Percentiles rank a stretch among this genome's conserved stretches.
Evolutionary conservation across 345 rosid species (phyloP).

Genomic region (Brassica rapa): DNA sequence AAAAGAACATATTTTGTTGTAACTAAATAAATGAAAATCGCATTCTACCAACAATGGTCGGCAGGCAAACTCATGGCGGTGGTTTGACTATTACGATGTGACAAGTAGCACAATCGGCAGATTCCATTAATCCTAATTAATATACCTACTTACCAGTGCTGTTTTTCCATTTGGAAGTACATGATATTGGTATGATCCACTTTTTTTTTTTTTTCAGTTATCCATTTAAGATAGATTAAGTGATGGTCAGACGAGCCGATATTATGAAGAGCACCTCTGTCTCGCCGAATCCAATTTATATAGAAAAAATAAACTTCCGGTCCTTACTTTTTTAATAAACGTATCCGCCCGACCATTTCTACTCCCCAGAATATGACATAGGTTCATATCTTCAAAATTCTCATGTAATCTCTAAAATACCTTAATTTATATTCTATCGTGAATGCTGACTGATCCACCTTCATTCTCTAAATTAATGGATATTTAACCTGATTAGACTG

Average conservation of each 20-base stretch:
- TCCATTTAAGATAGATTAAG: too few relatives aligned
- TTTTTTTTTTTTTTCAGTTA: too few relatives aligned
- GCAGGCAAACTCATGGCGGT: conserved; percentile 3
- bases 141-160: background rate
- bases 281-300: too few relatives aligned
- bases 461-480: background rate
- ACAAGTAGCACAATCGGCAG: conserved; percentile 14
- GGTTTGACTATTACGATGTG: conserved; percentile 18
- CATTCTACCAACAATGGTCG: background rate
- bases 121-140: conserved; percentile 14
- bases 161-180: conserved; percentile 4
- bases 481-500: conserved; percentile 1
- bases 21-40: background rate
- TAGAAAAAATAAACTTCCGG: too few relatives aligned
- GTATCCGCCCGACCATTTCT: too few relatives aligned
- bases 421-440: too few relatives aligned
- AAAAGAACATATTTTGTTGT: background rate
- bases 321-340: too few relatives aligned
- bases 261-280: too few relatives aligned
- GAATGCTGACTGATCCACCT: background rate
- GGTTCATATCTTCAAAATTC: too few relatives aligned
- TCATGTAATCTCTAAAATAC: too few relatives aligned
- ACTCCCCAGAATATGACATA: too few relatives aligned
- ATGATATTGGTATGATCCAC: conserved; percentile 2
- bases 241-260: too few relatives aligned